phyloP scores from a whole-genome alignment of 306 rosid genomes.

The Cicer yamashitae region DNA sequence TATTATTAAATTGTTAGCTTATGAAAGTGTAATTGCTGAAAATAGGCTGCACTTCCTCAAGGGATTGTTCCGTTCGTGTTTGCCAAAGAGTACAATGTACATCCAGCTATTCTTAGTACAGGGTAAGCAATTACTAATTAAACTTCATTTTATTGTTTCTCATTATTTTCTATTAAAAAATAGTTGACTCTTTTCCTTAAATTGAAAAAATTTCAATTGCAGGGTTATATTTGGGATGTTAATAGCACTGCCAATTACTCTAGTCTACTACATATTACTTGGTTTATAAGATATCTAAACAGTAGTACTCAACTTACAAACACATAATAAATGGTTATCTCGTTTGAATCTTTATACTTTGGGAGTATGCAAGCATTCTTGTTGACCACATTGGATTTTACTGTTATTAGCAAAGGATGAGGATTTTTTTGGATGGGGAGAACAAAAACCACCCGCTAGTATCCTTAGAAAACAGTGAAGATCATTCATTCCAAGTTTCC shows the following conservation, averaged over 20 bases:
- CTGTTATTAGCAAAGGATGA: slow-evolving; percentile 45
- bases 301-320: slow-evolving; percentile 26
- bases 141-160: neutral
- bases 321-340: slow-evolving; percentile 17
- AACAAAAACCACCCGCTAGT: slow-evolving; percentile 13
- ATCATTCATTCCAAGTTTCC: slow-evolving; percentile 41
- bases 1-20: slow-evolving; percentile 13
- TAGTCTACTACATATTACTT: slow-evolving; percentile 62
- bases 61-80: slow-evolving; percentile 98
- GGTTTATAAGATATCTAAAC: slow-evolving; percentile 50
- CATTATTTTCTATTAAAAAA: neutral
- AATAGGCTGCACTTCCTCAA: slow-evolving; percentile 96
- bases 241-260: slow-evolving; percentile 69
- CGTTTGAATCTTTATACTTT: slow-evolving; percentile 45
- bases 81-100: slow-evolving; percentile 97
- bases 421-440: slow-evolving; percentile 38
- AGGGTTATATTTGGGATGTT: slow-evolving; percentile 75
- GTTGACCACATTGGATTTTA: slow-evolving; percentile 39
- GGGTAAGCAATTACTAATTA: slow-evolving; percentile 56
- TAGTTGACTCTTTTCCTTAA: neutral
- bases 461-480: slow-evolving; percentile 42
- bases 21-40: slow-evolving; percentile 33
- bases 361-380: slow-evolving; percentile 45
- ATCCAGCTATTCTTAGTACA: slow-evolving; percentile 94
- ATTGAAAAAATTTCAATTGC: slow-evolving; percentile 27